A percentile compares a stretch with the other conserved stretches of the same genome.
Conservation (phyloP, 2,329 filamentous ascomycete genomes). For the Alternaria triticimaculans region DNA sequence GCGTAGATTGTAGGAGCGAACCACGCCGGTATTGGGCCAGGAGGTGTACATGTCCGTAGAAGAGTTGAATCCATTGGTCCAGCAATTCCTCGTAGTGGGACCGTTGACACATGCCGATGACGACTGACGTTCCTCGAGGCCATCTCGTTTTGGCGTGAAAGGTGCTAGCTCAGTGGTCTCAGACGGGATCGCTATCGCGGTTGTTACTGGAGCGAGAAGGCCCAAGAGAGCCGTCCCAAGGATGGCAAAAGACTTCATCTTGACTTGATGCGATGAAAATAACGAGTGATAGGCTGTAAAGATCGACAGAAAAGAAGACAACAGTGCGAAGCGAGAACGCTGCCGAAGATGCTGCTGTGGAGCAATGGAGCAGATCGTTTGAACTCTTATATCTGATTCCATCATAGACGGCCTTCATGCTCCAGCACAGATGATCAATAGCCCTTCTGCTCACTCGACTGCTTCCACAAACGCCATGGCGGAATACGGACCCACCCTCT, state of each 20-base stretch:
- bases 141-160: slow-evolving; percentile 8
- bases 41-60: slow-evolving; percentile 52
- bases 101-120: slow-evolving; percentile 28
- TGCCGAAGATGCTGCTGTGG: slow-evolving; percentile 5
- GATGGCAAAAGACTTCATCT: slow-evolving; percentile 32
- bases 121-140: slow-evolving; percentile 28
- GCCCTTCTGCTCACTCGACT: neutral
- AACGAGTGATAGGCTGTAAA: slow-evolving; percentile 9
- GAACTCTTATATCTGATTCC: slow-evolving; percentile 1
- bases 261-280: neutral
- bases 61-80: slow-evolving; percentile 48
- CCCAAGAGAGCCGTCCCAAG: slow-evolving; percentile 29
- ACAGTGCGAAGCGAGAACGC: neutral
- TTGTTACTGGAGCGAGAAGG: slow-evolving; percentile 18
- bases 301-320: slow-evolving; percentile 1
- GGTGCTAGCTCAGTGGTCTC: slow-evolving; percentile 20
- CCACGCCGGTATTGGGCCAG: slow-evolving; percentile 47
- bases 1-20: slow-evolving; percentile 42
- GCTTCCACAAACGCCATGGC: neutral
- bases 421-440: neutral
- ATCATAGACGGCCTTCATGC: neutral
- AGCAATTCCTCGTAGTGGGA: slow-evolving; percentile 49
- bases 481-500: neutral
- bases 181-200: slow-evolving; percentile 25
- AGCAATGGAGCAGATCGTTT: neutral